Base-by-base conservation (phyloP, 345 rosid species). In the Gynandropsis gynandra region DNA sequence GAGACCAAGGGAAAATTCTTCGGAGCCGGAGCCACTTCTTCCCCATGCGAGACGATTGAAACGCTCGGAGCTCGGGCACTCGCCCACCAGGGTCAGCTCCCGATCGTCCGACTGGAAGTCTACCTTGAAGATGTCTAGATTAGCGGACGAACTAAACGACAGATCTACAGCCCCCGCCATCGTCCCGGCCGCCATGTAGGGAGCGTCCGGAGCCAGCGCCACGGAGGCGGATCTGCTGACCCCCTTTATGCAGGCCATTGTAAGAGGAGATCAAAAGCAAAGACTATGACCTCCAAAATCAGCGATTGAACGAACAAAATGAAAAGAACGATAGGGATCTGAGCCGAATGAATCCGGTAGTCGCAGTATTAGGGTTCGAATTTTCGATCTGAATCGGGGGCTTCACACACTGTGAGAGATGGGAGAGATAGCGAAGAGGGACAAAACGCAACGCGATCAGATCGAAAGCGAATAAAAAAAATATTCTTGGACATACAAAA, bases 141-240 rank as follows among this genome's bases (percentile, higher is more conserved):
- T 79, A 14, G 96, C 95, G 14, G 96, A 80, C 8, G 97, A 88
- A 56, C 97, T 93, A 64, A 93, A 93, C 9, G 95, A 88, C 44
- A 74, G 80, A 80, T 93, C 99, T 65, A 93, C 96, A 11, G 97
- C 99, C 27, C 95, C 97, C 4, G 97, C 99, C 99, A 88, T 85
- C 57, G 99, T 93, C 5, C 99, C 99, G 18, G 99, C 95, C 10
- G 99, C 99, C 87, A 93, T 72, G 77, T 93, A 93, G 4, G 90
- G 96, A 40, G 87, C 82, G 18, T 88, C 97, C 69, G 96, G 99
- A 42, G 99, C 76, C 47, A 93, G 56, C 11, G 99, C 96, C 70
- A 83, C 95, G 47, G 89, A 78, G 80, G 99, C 94, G 75, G 97
- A 93, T 79, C 96, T 65, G 60, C 52, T 83, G 35, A 85, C 92